phyloP scores from a whole-genome alignment of 306 rosid species.

The Vigna reflexopilosa region DNA sequence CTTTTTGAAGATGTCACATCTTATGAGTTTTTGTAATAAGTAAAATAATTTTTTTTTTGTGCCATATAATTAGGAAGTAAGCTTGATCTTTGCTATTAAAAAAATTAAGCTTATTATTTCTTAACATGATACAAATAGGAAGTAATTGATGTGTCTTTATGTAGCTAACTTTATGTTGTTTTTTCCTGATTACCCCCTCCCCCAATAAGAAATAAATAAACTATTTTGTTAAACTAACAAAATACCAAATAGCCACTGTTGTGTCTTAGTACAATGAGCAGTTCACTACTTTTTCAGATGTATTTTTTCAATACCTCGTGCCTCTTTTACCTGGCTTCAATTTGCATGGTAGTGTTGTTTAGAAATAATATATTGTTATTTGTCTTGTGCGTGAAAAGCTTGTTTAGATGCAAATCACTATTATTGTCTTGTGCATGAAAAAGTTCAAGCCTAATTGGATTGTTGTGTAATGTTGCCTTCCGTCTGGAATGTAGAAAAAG shows the following conservation, averaged over 20 bases:
- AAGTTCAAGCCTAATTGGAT: slow-evolving; percentile 23
- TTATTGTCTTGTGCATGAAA: not conserved
- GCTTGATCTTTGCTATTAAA: not conserved
- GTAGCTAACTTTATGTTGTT: no score
- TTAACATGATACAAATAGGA: not conserved
- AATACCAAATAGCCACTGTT: not conserved
- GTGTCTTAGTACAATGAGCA: not conserved
- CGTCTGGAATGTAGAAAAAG: not conserved
- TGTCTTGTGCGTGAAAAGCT: slow-evolving; percentile 2
- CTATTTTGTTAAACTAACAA: not conserved
- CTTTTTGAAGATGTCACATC: slow-evolving; percentile 20
- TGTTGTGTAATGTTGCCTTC: not conserved
- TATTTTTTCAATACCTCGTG: not conserved
- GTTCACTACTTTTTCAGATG: slow-evolving; percentile 11
- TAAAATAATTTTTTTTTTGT: not conserved
- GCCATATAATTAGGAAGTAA: slow-evolving; percentile 4
- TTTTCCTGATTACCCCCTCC: no score
- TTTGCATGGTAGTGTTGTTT: not conserved
- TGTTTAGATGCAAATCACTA: not conserved
- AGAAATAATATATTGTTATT: not conserved
- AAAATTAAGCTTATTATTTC: not conserved
- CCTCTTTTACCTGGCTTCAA: slow-evolving; percentile 18
- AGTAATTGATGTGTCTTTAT: not conserved
- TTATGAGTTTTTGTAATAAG: slow-evolving; percentile 14
- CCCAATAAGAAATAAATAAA: not conserved